Percentiles rank a stretch among this genome's conserved stretches.
These are phyloP conservation scores for Erythrobasidium hasegawianum DNA, from an alignment of 1,284 basidiomycete species.

Conservation along the genomic window DNA sequence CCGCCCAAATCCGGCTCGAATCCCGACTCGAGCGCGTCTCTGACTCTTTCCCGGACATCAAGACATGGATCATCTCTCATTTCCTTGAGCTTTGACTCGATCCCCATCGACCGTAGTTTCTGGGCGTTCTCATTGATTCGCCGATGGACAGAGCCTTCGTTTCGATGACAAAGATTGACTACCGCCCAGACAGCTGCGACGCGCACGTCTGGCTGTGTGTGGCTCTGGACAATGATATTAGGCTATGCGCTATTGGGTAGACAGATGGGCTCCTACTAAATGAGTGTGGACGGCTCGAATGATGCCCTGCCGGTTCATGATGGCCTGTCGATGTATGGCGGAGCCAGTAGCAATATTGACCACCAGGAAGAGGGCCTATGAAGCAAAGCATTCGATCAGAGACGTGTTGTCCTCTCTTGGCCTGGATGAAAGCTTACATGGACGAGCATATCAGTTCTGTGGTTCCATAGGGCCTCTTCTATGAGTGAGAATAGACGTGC, in stretches of 20 bases:
- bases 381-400: too few species aligned
- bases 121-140: conserved; percentile 22
- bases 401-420: not conserved
- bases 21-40: conserved; percentile 38
- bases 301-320: conserved; percentile 36
- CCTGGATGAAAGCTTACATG: conserved; percentile 28
- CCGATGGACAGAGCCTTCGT: not conserved
- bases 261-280: conserved; percentile 34
- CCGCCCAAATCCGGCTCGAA: conserved; percentile 23
- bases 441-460: conserved; percentile 17
- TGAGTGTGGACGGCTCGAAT: conserved; percentile 34
- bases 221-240: conserved; percentile 5
- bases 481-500: conserved; percentile 37
- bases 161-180: conserved; percentile 40
- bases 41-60: conserved; percentile 43
- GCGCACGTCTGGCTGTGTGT: conserved; percentile 33
- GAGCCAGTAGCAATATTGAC: conserved; percentile 41
- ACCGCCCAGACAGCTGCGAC: conserved; percentile 40
- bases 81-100: conserved; percentile 38
- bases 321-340: conserved; percentile 36
- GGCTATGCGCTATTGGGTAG: not conserved
- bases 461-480: conserved; percentile 15
- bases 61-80: conserved; percentile 40
- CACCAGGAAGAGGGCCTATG: conserved; percentile 39
- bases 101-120: conserved; percentile 38